Conservation (phyloP, 176 grass and related monocot genomes). For the Otatea glauca region DNA sequence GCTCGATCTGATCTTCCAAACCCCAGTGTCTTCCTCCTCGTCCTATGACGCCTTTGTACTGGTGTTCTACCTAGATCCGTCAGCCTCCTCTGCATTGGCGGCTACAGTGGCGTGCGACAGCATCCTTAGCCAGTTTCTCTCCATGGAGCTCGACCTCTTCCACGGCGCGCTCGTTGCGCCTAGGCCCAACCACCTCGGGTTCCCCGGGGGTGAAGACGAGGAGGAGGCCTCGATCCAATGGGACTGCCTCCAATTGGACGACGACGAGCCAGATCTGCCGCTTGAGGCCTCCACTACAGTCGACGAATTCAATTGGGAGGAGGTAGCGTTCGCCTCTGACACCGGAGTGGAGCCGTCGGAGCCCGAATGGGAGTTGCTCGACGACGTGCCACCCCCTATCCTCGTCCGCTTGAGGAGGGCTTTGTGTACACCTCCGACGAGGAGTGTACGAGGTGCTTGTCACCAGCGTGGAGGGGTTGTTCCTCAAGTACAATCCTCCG, state of each 20-base stretch:
- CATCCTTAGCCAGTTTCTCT: conserved; percentile 56
- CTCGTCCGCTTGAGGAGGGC: conserved; percentile 47
- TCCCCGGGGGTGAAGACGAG: conserved; percentile 22
- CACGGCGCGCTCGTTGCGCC: conserved; percentile 47
- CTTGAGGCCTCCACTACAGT: background rate
- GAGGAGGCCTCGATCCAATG: conserved; percentile 51
- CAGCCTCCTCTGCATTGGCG: conserved; percentile 22
- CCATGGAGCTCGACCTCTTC: conserved; percentile 57
- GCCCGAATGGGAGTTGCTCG: conserved; percentile 73
- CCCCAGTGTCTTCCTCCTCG: too few species aligned
- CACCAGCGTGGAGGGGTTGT: conserved; percentile 58
- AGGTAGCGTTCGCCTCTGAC: conserved; percentile 49
- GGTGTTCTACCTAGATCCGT: conserved; percentile 10
- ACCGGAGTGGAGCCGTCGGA: background rate
- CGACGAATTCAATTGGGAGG: conserved; percentile 79
- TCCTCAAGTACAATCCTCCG: conserved; percentile 53
- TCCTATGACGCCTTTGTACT: too few species aligned
- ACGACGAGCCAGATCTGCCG: conserved; percentile 49
- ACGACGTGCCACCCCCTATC: conserved; percentile 35
- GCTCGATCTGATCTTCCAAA: too few species aligned
- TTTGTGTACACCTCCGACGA: conserved; percentile 70
- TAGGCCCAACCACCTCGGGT: conserved; percentile 48
- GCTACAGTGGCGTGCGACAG: conserved; percentile 47
- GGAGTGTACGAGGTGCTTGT: conserved; percentile 60
- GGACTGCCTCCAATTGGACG: conserved; percentile 65